Conservation (phyloP, 192 early-diverging fungal species). For the Podila clonocystis region DNA sequence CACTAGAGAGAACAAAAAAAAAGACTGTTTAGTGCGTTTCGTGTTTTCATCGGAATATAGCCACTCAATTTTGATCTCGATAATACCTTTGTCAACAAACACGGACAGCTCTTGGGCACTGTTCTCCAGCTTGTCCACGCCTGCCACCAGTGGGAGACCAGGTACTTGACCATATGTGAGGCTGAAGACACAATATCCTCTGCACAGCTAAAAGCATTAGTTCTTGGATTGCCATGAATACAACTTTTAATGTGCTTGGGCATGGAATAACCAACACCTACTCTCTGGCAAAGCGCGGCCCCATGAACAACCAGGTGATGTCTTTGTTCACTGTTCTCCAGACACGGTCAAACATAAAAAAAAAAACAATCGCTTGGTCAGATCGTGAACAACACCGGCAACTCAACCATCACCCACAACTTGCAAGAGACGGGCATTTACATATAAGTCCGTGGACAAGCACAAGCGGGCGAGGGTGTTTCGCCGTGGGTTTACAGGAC, state of each 20-base stretch:
- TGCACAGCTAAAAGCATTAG: background rate
- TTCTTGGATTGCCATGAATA: background rate
- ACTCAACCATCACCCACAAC: slow-evolving; percentile 5
- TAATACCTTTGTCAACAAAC: slow-evolving; percentile 13
- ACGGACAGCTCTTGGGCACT: slow-evolving; percentile 19
- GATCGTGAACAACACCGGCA: too few species aligned
- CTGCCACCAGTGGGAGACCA: background rate
- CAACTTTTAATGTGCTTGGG: background rate
- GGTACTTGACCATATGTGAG: slow-evolving; percentile 15
- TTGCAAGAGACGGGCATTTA: background rate
- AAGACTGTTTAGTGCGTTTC: background rate
- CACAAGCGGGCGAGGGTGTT: slow-evolving; percentile 6
- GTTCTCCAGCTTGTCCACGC: slow-evolving; percentile 15
- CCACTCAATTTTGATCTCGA: background rate
- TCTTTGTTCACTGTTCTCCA: too few species aligned
- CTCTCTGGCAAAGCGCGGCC: too few species aligned
- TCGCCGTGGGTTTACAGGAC: slow-evolving; percentile 8
- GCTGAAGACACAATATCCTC: slow-evolving; percentile 6
- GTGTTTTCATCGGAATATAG: background rate
- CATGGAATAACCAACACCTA: background rate
- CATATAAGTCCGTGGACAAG: slow-evolving; percentile 34
- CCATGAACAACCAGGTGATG: too few species aligned
- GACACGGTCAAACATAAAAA: background rate
- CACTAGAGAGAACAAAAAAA: background rate
- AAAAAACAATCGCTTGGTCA: background rate